phyloP scores from a whole-genome alignment of 495 filamentous ascomycete genomes.

The Trichoderma orchidacearum region DNA sequence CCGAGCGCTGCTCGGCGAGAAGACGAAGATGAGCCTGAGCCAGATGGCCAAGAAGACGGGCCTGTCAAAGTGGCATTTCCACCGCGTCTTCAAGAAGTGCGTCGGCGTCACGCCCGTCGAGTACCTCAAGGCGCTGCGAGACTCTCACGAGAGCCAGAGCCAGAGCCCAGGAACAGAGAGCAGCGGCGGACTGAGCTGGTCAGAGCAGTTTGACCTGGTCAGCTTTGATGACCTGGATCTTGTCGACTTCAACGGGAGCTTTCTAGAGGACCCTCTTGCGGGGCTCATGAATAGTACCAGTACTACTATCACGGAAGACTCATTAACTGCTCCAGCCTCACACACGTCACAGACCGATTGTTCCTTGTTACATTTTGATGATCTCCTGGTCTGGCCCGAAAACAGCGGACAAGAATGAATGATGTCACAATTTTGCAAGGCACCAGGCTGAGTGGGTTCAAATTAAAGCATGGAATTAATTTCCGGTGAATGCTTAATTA shows the following conservation, averaged over 20 bases:
- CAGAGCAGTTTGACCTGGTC: not conserved
- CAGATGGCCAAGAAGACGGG: slow-evolving; percentile 38
- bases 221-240: not conserved
- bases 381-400: not conserved
- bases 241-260: too few relatives aligned
- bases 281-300: too few relatives aligned
- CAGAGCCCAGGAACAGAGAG: not conserved
- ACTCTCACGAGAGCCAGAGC: not conserved
- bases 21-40: slow-evolving; percentile 18
- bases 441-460: too few relatives aligned
- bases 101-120: slow-evolving; percentile 45
- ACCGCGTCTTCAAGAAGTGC: slow-evolving; percentile 47
- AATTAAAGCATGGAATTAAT: too few relatives aligned
- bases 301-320: not conserved
- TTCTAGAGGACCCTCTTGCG: too few relatives aligned
- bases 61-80: slow-evolving; percentile 48
- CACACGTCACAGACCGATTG: not conserved
- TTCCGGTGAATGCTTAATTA: too few relatives aligned
- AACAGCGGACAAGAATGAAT: not conserved
- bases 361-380: not conserved
- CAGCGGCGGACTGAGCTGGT: not conserved
- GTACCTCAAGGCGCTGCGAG: slow-evolving; percentile 15
- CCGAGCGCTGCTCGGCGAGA: not conserved
- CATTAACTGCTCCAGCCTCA: not conserved
- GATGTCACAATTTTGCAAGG: not conserved